Conservation (phyloP, 2,329 filamentous ascomycete species). For the Claviceps sp. region DNA sequence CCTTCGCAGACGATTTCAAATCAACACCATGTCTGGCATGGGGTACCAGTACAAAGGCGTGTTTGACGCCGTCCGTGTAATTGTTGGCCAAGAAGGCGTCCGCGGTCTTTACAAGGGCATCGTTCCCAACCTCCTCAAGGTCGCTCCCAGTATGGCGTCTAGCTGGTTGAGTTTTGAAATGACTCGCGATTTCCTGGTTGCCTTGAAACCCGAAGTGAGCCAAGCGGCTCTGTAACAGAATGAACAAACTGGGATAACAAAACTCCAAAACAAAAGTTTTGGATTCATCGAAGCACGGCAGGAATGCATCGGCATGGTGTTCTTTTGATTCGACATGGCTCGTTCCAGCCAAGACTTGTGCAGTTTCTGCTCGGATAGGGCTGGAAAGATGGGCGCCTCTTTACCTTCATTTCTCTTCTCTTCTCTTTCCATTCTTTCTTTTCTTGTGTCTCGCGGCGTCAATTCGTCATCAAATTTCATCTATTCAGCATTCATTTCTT, state of each 20-base stretch:
- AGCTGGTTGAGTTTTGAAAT: slow-evolving; percentile 97
- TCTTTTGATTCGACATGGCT: not conserved
- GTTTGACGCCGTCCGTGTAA: slow-evolving; percentile 67
- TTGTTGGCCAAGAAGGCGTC: slow-evolving; percentile 71
- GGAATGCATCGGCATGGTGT: slow-evolving; percentile 2
- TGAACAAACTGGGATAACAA: slow-evolving; percentile 4
- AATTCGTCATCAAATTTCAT: not conserved
- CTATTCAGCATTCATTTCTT: slow-evolving; percentile 5
- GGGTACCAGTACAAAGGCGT: slow-evolving; percentile 90
- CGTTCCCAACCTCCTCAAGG: slow-evolving; percentile 87
- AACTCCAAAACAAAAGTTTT: not conserved
- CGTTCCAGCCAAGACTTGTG: not conserved
- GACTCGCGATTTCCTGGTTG: slow-evolving; percentile 72
- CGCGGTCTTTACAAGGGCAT: slow-evolving; percentile 91
- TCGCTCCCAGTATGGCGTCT: slow-evolving; percentile 95
- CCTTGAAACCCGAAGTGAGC: slow-evolving; percentile 34
- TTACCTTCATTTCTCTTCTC: not conserved
- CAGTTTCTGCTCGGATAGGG: not conserved
- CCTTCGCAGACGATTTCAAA: slow-evolving; percentile 84
- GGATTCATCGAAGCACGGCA: not conserved
- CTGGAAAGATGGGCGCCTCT: not conserved
- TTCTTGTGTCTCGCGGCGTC: not conserved
- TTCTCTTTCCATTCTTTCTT: not conserved
- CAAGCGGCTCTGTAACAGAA: slow-evolving; percentile 13
- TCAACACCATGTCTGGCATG: slow-evolving; percentile 98